These are phyloP conservation scores for Hydrangea macrophylla DNA, from an alignment of 148 eudicot species.

Conservation along the genomic window DNA sequence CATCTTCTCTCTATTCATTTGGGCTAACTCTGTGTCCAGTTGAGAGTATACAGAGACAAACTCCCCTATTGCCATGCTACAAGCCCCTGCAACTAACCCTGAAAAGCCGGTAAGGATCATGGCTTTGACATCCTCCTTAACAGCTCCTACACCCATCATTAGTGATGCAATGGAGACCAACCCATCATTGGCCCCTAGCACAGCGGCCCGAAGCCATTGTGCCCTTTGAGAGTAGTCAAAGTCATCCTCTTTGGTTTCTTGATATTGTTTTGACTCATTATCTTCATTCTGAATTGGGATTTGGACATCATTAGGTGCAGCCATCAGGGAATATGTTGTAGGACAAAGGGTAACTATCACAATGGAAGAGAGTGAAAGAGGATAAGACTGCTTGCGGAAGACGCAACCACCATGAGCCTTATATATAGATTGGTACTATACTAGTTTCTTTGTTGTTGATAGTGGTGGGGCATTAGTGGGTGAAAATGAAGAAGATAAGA, in stretches of 20 bases:
- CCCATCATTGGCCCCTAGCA: too few relatives aligned
- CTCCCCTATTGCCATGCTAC: constrained; percentile 32
- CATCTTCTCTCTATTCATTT: constrained; percentile 19
- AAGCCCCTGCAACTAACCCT: constrained; percentile 21
- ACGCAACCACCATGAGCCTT: neutral
- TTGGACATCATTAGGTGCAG: neutral
- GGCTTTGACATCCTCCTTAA: constrained; percentile 17
- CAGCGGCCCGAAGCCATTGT: too few relatives aligned
- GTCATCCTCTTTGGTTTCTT: too few relatives aligned
- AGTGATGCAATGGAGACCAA: too few relatives aligned
- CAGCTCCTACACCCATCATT: constrained; percentile 25
- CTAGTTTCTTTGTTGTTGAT: too few relatives aligned
- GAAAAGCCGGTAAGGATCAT: constrained; percentile 26
- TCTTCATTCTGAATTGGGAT: neutral
- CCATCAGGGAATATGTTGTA: neutral
- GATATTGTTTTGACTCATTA: too few relatives aligned
- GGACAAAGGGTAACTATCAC: neutral
- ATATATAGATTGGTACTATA: neutral
- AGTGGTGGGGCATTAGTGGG: too few relatives aligned
- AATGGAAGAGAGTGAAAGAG: neutral
- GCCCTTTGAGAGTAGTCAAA: too few relatives aligned
- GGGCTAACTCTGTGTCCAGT: constrained; percentile 20
- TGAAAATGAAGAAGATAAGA: too few relatives aligned
- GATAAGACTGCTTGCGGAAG: constrained; percentile 1
- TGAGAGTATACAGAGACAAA: constrained; percentile 14